These are phyloP conservation scores for Oryza meridionalis DNA, from an alignment of 176 grass and related monocot species.

Conservation along the genomic window DNA sequence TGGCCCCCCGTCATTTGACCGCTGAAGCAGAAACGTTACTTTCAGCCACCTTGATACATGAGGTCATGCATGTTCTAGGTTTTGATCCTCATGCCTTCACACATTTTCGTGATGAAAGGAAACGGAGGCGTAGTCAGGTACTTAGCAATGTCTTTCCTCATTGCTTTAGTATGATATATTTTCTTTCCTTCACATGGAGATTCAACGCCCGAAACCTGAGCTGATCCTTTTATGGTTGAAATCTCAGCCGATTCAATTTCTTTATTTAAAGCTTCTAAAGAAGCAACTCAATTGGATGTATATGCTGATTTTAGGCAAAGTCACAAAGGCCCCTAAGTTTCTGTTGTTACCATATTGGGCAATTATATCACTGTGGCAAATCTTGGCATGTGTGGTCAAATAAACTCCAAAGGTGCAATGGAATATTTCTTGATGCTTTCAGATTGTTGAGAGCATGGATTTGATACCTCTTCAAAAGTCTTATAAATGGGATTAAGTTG, in stretches of 20 bases:
- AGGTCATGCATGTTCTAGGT: constrained; percentile 99
- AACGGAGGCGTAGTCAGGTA: constrained; percentile 87
- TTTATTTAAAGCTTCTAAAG: neutral
- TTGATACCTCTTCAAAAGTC: constrained; percentile 6
- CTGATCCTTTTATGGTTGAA: neutral
- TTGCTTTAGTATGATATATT: neutral
- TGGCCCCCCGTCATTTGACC: constrained; percentile 96
- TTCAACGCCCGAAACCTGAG: neutral
- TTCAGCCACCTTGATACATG: constrained; percentile 93
- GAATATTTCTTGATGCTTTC: neutral
- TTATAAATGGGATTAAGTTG: neutral
- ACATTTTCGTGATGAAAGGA: constrained; percentile 98
- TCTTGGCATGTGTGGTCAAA: constrained; percentile 15
- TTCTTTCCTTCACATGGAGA: neutral
- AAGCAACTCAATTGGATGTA: neutral
- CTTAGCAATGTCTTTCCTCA: constrained; percentile 17
- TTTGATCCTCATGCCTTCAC: constrained; percentile 99
- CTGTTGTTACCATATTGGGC: neutral
- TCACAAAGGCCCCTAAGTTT: constrained; percentile 22
- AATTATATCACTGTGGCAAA: constrained; percentile 16
- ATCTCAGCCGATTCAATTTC: neutral
- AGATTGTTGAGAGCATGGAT: neutral
- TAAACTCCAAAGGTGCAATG: neutral
- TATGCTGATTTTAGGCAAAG: constrained; percentile 12
- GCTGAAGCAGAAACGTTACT: constrained; percentile 97